Evolutionary conservation across 2,329 filamentous ascomycete genomes (phyloP), one percentile per base, ranked within the genome.

Genomic region (Leptographium wingfieldii): DNA sequence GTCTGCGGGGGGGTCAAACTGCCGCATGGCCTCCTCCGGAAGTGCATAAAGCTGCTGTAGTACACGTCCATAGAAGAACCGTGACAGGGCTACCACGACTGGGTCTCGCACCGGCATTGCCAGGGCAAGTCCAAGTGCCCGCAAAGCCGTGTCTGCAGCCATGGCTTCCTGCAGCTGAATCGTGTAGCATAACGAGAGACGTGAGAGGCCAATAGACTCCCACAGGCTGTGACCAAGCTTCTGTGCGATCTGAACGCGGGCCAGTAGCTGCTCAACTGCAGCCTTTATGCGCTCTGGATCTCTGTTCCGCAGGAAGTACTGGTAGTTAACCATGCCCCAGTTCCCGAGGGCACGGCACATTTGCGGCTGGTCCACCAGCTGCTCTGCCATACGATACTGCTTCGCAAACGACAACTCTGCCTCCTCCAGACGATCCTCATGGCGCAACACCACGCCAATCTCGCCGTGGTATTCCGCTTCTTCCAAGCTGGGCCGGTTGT

Each of bases 301-400:
- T 19, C 43, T n/a, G 16, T 48, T 48, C 43, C 7, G 14, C 16
- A 48, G 43, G 43, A 48, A 71, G 14, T 71, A 61, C 56, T 72
- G 70, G 54, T 71, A 73, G 59, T 73, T 71, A 0, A 69, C 65
- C 68, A 72, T 72, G 7, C 70, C 71, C 5, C 72, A 58, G 55
- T 72, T 72, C 2, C 72, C 72, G 31, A 73, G 63, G 1, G 72
- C 68, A 3, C 72, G 68, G 55, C 69, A 71, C 27, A 64, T 63
- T 48, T 65, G 64, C 2, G 52, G 56, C 12, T 67, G 62, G 0
- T 64, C 57, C 0, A 61, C 61, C 9, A 71, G 60, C 22, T 65
- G 19, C 49, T 66, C 68, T 2, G 71, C 70, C 1, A 60, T 64
- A 1, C 66, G 49, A 59, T 72, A 71, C 59, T 73, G 70, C 7